Conservation (phyloP, 1,139 yeast genomes). For the Protomyces macrosporus region DNA sequence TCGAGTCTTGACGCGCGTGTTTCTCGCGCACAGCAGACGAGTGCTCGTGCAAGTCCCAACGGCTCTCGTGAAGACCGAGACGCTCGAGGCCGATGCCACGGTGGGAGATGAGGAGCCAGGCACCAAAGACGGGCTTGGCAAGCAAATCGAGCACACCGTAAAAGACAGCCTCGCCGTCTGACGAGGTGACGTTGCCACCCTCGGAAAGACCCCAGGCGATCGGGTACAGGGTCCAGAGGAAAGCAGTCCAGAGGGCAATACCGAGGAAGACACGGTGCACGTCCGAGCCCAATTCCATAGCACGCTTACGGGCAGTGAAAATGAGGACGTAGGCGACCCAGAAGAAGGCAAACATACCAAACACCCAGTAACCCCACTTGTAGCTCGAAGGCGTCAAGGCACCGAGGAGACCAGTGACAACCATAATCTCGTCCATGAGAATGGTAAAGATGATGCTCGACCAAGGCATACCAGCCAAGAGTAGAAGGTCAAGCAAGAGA, state of each 20-base stretch:
- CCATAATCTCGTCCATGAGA: constrained; percentile 39
- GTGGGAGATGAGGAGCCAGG: constrained; percentile 24
- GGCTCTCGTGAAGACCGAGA: constrained; percentile 16
- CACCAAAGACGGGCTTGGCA: constrained; percentile 27
- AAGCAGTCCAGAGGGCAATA: constrained; percentile 37
- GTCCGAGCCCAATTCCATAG: constrained; percentile 31
- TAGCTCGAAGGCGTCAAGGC: constrained; percentile 44
- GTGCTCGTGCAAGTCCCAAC: constrained; percentile 6
- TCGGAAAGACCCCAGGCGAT: constrained; percentile 55
- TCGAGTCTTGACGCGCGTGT: not conserved
- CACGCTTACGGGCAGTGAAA: constrained; percentile 28
- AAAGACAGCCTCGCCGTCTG: constrained; percentile 56
- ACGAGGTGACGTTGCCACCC: constrained; percentile 57
- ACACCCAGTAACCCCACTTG: constrained; percentile 61
- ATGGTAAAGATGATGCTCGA: constrained; percentile 20
- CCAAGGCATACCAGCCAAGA: constrained; percentile 35
- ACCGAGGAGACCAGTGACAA: constrained; percentile 36
- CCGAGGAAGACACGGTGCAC: constrained; percentile 30
- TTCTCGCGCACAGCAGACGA: not conserved
- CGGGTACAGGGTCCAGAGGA: constrained; percentile 51
- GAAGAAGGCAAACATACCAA: constrained; percentile 38
- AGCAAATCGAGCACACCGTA: constrained; percentile 53
- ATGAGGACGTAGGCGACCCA: constrained; percentile 30
- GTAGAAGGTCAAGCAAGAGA: constrained; percentile 44
- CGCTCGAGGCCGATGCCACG: constrained; percentile 19